phyloP scores from a whole-genome alignment of 192 early-diverging fungal genomes.

The Coemansia sp. region DNA sequence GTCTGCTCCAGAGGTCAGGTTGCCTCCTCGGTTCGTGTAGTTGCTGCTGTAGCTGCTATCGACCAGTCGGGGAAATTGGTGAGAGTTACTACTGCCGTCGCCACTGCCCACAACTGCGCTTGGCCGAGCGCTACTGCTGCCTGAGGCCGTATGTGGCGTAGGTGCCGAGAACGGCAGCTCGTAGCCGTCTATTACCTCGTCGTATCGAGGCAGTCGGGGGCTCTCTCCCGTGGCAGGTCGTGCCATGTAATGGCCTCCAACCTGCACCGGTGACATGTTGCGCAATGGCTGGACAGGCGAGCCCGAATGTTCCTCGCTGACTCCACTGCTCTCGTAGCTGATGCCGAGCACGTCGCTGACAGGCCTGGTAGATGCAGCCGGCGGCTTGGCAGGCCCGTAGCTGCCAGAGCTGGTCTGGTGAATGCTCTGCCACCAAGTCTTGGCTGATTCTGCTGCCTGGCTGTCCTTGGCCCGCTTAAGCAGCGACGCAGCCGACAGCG shows the following conservation, averaged over 20 bases:
- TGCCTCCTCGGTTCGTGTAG: slow-evolving; percentile 9
- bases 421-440: slow-evolving; percentile 49
- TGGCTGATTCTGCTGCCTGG: slow-evolving; percentile 49
- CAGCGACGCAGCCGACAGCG: slow-evolving; percentile 26
- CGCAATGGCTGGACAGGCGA: slow-evolving; percentile 2
- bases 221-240: background rate
- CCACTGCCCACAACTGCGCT: background rate
- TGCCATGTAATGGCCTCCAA: background rate
- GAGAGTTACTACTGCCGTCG: slow-evolving; percentile 13
- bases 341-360: background rate
- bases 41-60: slow-evolving; percentile 2
- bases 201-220: background rate
- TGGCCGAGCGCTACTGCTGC: slow-evolving; percentile 11
- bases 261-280: background rate
- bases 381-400: background rate
- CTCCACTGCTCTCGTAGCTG: background rate
- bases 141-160: background rate
- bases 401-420: slow-evolving; percentile 12
- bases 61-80: slow-evolving; percentile 21
- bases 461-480: slow-evolving; percentile 47
- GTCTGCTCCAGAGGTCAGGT: slow-evolving; percentile 8
- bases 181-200: background rate
- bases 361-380: background rate
- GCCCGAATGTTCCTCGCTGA: background rate
- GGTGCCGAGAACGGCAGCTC: slow-evolving; percentile 3